phyloP scores from a whole-genome alignment of 768 basidiomycete genomes.

The Leucosporidium creatinivorum region DNA sequence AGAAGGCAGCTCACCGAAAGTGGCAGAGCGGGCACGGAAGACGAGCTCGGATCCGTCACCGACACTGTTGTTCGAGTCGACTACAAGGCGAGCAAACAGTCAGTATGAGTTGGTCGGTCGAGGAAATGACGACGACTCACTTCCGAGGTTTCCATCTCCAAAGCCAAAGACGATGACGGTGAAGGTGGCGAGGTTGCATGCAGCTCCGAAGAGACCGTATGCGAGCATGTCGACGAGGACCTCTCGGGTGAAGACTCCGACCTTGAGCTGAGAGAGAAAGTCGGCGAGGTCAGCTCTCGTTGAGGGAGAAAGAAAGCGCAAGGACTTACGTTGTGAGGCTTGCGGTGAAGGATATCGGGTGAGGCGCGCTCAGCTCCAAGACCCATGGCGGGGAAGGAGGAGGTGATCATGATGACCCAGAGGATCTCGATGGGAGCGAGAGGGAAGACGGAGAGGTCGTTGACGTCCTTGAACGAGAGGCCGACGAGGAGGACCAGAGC shows the following conservation, averaged over 20 bases:
- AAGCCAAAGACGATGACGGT: constrained; percentile 41
- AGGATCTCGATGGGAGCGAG: constrained; percentile 44
- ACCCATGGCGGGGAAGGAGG: constrained; percentile 51
- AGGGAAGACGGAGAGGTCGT: constrained; percentile 52
- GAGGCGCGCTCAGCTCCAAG: constrained; percentile 53
- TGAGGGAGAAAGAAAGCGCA: neutral
- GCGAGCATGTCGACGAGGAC: constrained; percentile 42
- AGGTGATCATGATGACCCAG: constrained; percentile 50
- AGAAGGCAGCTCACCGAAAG: constrained; percentile 3
- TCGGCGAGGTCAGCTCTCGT: neutral
- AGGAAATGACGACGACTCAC: neutral
- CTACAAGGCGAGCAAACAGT: too few species aligned
- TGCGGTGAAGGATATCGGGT: constrained; percentile 47
- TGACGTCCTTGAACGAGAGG: constrained; percentile 52
- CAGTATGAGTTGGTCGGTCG: too few species aligned
- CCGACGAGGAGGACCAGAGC: constrained; percentile 54
- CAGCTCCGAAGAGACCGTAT: constrained; percentile 44
- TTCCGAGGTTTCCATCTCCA: constrained; percentile 39
- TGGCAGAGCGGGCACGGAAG: constrained; percentile 44
- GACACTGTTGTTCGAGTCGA: constrained; percentile 30
- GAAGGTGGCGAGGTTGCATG: constrained; percentile 39
- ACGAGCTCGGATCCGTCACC: constrained; percentile 41
- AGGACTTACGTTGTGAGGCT: constrained; percentile 18
- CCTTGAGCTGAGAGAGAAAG: constrained; percentile 35
- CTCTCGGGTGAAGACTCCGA: constrained; percentile 43